Conservation (phyloP, 805 yeast species). For the Spathaspora arborariae region DNA sequence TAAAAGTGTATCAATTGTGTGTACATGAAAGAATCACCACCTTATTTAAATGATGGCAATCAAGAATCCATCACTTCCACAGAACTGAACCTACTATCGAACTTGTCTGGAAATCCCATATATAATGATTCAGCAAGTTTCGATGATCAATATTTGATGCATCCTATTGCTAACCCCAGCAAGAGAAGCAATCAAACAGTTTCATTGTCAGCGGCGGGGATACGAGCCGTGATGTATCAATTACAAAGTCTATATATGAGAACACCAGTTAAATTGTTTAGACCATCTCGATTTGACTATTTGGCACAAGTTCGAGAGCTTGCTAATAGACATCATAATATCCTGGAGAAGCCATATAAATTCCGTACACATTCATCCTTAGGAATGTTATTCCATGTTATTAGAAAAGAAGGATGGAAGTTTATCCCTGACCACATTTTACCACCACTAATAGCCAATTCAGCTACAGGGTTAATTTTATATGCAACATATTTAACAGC, state of each 20-base stretch:
- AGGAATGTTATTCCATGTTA: constrained; percentile 68
- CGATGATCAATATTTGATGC: not conserved
- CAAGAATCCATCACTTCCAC: not conserved
- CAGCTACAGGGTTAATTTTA: constrained; percentile 81
- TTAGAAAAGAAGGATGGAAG: constrained; percentile 77
- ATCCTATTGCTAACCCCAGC: not conserved
- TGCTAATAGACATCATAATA: constrained; percentile 42
- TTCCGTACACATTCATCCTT: constrained; percentile 72
- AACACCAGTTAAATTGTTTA: constrained; percentile 78
- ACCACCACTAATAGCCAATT: constrained; percentile 86
- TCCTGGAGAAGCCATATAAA: constrained; percentile 46
- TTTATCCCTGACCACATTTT: constrained; percentile 80
- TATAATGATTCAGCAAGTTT: not conserved
- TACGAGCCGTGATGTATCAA: constrained; percentile 79
- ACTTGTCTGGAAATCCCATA: not conserved
- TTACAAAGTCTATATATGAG: constrained; percentile 73
- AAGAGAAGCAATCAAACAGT: constrained; percentile 45
- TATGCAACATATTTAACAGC: constrained; percentile 76
- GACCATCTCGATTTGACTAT: constrained; percentile 89
- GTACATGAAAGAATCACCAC: not conserved
- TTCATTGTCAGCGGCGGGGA: constrained; percentile 80
- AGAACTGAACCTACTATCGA: not conserved
- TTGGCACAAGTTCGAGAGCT: constrained; percentile 60
- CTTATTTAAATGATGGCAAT: not conserved
- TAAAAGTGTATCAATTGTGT: not conserved